Percentiles rank a stretch among this genome's conserved stretches.
These are phyloP conservation scores for Salix udensis DNA, from an alignment of 345 rosid species.

Conservation along the genomic window DNA sequence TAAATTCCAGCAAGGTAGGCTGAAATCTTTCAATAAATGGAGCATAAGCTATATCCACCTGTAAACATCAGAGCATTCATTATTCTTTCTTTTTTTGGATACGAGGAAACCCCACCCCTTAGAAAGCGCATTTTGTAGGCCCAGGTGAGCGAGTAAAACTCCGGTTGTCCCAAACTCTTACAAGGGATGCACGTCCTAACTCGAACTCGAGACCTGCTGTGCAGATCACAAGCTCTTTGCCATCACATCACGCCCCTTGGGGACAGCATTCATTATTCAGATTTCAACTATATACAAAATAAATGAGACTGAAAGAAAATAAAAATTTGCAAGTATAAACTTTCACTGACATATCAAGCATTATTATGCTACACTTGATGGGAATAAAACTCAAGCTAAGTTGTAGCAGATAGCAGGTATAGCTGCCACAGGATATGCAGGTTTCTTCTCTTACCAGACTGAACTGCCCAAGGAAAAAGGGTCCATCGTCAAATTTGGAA, in stretches of 20 bases:
- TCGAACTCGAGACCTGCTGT: too few species aligned
- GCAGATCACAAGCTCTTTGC: too few species aligned
- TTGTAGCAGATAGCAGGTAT: background rate
- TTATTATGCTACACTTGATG: background rate
- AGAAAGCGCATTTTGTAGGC: too few species aligned
- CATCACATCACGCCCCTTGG: too few species aligned
- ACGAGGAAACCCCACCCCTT: too few species aligned
- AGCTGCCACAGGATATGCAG: background rate
- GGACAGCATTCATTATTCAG: too few species aligned
- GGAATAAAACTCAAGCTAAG: background rate
- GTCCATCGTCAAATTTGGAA: slow-evolving; percentile 30
- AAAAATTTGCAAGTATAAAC: background rate
- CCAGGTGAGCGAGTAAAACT: too few species aligned
- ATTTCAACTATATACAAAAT: too few species aligned
- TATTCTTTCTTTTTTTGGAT: too few species aligned
- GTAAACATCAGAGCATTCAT: background rate
- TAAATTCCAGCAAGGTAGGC: slow-evolving; percentile 15
- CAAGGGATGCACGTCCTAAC: too few species aligned
- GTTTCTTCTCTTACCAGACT: slow-evolving; percentile 23
- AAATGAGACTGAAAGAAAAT: background rate
- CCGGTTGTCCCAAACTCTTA: too few species aligned
- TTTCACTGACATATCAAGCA: background rate
- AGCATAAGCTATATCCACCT: slow-evolving; percentile 27
- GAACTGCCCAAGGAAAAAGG: slow-evolving; percentile 36
- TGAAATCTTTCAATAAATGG: slow-evolving; percentile 29